Conservation (phyloP, 805 yeast genomes). For the Lipomyces spencermartinsiae region DNA sequence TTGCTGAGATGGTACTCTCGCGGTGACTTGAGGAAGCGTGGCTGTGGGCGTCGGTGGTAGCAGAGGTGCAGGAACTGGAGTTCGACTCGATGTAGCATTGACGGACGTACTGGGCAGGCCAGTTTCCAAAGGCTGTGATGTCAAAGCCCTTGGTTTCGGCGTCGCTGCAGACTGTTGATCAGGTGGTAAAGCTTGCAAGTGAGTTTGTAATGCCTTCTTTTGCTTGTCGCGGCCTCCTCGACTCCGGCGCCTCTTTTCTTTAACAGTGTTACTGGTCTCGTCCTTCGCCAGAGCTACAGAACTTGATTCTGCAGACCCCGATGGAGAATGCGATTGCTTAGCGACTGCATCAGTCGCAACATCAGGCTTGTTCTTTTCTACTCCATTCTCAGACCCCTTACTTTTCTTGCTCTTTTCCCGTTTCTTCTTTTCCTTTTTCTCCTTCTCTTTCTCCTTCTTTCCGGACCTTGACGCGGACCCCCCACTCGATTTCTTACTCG, state of each 20-base stretch:
- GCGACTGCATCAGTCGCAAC: not conserved
- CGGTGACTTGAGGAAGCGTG: not conserved
- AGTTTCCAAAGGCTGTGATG: not conserved
- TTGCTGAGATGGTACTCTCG: not conserved
- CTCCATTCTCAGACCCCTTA: constrained; percentile 5
- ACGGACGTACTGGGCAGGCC: not conserved
- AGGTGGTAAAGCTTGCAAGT: too few species aligned
- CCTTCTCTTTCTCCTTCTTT: constrained; percentile 40
- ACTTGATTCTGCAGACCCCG: not conserved
- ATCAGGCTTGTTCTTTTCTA: not conserved
- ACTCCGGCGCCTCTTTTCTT: not conserved
- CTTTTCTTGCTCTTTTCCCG: constrained; percentile 12
- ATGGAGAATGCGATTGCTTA: not conserved
- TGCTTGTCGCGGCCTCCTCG: not conserved
- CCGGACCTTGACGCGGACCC: constrained; percentile 41
- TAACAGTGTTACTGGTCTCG: not conserved
- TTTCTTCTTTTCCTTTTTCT: constrained; percentile 33
- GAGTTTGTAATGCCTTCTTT: not conserved
- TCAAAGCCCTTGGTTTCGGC: not conserved
- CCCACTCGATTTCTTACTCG: constrained; percentile 4
- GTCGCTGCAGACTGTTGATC: not conserved
- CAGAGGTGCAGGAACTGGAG: not conserved
- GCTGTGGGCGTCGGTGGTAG: not conserved
- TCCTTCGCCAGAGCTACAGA: not conserved
- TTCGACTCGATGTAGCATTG: not conserved